Percentiles rank a stretch among this genome's conserved stretches.
Conservation (phyloP, 164 flowering plant species). For the Nymphaea thermarum region DNA sequence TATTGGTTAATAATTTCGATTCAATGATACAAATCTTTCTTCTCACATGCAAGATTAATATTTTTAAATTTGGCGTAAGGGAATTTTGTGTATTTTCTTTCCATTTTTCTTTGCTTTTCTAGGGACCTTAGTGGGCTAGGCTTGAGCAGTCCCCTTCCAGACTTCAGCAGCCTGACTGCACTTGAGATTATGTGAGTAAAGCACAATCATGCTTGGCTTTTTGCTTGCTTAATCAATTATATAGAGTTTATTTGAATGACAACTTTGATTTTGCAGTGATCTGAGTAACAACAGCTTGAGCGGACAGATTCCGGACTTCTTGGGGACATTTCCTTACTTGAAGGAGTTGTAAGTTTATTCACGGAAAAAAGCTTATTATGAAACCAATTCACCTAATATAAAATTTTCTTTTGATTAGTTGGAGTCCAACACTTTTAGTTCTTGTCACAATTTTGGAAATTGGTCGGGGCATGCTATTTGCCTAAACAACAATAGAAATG, state of each 20-base stretch:
- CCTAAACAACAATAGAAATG: too few species aligned
- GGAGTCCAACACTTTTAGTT: too few species aligned
- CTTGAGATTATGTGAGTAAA: conserved; percentile 28
- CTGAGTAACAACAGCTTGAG: neutral
- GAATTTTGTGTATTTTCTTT: too few species aligned
- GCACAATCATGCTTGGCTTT: neutral
- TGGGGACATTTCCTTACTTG: conserved; percentile 17
- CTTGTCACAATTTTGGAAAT: too few species aligned
- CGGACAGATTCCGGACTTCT: conserved; percentile 7
- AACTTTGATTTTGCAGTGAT: conserved; percentile 1
- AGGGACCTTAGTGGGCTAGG: conserved; percentile 22
- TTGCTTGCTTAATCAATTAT: too few species aligned
- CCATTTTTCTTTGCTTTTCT: neutral
- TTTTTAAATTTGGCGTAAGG: too few species aligned
- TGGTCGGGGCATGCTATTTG: too few species aligned
- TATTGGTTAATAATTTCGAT: too few species aligned
- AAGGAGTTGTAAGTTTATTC: conserved; percentile 16
- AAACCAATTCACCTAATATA: neutral
- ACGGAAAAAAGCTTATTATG: neutral
- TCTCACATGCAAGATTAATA: too few species aligned
- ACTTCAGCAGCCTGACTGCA: conserved; percentile 35
- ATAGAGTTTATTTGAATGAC: too few species aligned
- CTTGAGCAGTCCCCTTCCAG: conserved; percentile 27
- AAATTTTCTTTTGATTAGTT: neutral
- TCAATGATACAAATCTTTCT: too few species aligned